Percentiles rank a stretch among this genome's conserved stretches.
These are phyloP conservation scores for Quillaja saponaria DNA, from an alignment of 306 rosid species.

Conservation along the genomic window DNA sequence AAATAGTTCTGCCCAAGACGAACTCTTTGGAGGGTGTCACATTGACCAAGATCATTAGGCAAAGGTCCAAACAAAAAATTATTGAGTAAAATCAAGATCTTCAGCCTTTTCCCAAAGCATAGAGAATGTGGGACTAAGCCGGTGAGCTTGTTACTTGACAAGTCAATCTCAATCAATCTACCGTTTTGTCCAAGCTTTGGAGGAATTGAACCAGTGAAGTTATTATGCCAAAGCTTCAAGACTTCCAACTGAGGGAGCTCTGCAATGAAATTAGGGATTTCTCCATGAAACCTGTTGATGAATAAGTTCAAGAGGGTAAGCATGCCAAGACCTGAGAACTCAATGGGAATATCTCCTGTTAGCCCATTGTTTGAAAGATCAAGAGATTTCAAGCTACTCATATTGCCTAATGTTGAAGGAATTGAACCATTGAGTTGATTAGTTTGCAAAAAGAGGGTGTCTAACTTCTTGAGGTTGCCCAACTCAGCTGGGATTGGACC, in stretches of 20 bases:
- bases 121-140: constrained; percentile 67
- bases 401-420: constrained; percentile 67
- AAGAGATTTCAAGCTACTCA: constrained; percentile 60
- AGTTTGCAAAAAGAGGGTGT: constrained; percentile 81
- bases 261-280: constrained; percentile 62
- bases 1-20: constrained; percentile 81
- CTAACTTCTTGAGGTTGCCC: constrained; percentile 60
- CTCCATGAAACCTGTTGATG: constrained; percentile 83
- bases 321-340: constrained; percentile 60
- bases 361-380: constrained; percentile 82
- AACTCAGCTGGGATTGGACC: constrained; percentile 78
- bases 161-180: constrained; percentile 61
- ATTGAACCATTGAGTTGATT: constrained; percentile 71
- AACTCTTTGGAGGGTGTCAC: constrained; percentile 64
- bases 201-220: constrained; percentile 82
- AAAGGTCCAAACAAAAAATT: constrained; percentile 85
- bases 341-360: constrained; percentile 67
- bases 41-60: constrained; percentile 71
- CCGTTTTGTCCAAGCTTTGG: constrained; percentile 74
- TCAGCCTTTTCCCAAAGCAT: constrained; percentile 63
- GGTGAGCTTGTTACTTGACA: constrained; percentile 87
- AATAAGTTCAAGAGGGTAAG: constrained; percentile 73
- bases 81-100: constrained; percentile 63
- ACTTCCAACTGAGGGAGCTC: constrained; percentile 70
- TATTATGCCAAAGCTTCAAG: constrained; percentile 78